Evolutionary conservation across 441 rosid species (phyloP), one percentile per base, ranked within the genome.

Genomic region (Populus hybrid): DNA sequence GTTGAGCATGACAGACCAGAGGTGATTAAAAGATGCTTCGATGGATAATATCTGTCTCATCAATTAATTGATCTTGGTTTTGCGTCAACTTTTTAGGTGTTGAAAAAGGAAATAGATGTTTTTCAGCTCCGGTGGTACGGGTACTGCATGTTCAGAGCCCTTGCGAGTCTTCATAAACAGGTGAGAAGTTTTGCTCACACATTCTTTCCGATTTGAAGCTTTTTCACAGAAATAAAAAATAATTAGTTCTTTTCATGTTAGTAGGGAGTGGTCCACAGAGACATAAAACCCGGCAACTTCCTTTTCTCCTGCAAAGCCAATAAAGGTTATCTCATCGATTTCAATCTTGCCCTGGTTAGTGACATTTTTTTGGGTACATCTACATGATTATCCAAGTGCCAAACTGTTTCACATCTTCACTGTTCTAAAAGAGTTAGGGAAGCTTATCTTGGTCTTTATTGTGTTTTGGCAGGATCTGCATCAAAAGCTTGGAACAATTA

Each of bases 231-330:
- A 63, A 66, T 69, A 23, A 72, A 23, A 75, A 64, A 36, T 75
- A 38, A 31, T 67, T 63, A 29, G 53, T 45, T 42, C 24, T 77
- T 56, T 74, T 79, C 74, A 26, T 65, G 29, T 71, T 56, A 73
- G 69, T 87, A 94, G 99, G 97, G 94, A 74, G 75, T 89, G 83
- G 95, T 93, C 86, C 99, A 97, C 50, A 93, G 97, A 83, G 99
- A 97, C 89, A 97, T 97, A 71, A 97, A 97, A 80, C 99, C 99
- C 45, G 99, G 95, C 73, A 94, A 97, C 85, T 97, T 97, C 83
- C 97, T 97, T 65, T 97, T 93, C 88, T 91, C 94, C 79, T 82
- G 92, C 73, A 89, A 91, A 84, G 83, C 88, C 69, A 89, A 72
- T 75, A 90, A 84, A 84, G 99, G 99, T 73, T 91, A 86, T 84